Conservation (phyloP, 495 filamentous ascomycete species). For the Penicillium silybi region DNA sequence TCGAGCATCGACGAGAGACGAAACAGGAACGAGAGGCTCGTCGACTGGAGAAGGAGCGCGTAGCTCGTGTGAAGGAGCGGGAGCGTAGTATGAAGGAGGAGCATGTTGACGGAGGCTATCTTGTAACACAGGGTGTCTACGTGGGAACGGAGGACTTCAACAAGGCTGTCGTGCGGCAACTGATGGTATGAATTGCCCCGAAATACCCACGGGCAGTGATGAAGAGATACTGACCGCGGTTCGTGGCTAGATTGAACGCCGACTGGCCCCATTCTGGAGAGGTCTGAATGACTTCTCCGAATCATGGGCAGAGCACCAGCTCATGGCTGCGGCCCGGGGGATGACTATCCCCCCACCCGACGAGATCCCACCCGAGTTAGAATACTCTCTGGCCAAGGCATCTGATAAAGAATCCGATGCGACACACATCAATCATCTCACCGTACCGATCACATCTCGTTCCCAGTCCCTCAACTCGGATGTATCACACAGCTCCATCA, state of each 20-base stretch:
- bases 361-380: conserved; percentile 67
- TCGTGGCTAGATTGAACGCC: conserved; percentile 72
- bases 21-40: conserved; percentile 88
- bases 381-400: conserved; percentile 41
- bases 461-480: conserved; percentile 76
- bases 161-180: conserved; percentile 81
- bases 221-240: conserved; percentile 6
- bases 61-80: conserved; percentile 69
- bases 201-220: background rate
- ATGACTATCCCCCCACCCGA: conserved; percentile 81
- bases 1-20: conserved; percentile 70
- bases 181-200: conserved; percentile 64
- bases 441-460: conserved; percentile 69
- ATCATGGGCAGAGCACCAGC: conserved; percentile 89
- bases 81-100: conserved; percentile 93
- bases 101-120: conserved; percentile 87
- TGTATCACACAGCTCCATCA: conserved; percentile 42
- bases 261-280: conserved; percentile 91
- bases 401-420: conserved; percentile 39
- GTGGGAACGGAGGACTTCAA: conserved; percentile 90
- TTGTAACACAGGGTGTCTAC: conserved; percentile 93
- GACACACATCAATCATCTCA: conserved; percentile 59
- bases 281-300: conserved; percentile 85
- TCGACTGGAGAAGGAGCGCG: conserved; percentile 75
- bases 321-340: conserved; percentile 86